Evolutionary conservation across 2,329 filamentous ascomycete species (phyloP).

Genomic region (Epichloe sibirici): DNA sequence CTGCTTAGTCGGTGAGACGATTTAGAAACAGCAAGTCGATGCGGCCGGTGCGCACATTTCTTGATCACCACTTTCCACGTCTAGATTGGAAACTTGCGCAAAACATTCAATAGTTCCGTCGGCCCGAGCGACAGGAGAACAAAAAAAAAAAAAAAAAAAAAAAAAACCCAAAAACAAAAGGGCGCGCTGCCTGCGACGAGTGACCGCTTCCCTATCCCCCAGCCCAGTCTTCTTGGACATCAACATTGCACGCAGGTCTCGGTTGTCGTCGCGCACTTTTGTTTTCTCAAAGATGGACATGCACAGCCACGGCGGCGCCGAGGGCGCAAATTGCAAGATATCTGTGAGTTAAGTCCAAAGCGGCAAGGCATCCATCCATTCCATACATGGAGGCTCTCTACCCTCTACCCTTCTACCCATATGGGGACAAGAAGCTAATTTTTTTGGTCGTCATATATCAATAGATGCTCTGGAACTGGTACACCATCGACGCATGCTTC

Average conservation of each 20-base stretch:
- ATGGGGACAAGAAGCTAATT: background rate
- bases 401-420: too few relatives aligned
- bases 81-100: background rate
- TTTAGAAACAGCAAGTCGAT: background rate
- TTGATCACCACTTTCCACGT: background rate
- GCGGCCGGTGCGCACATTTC: background rate
- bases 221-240: background rate
- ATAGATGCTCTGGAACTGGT: constrained; percentile 73
- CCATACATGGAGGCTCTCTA: too few relatives aligned
- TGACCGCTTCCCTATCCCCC: too few relatives aligned
- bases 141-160: background rate
- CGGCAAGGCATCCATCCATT: background rate
- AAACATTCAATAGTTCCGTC: background rate
- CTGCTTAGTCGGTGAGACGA: too few relatives aligned
- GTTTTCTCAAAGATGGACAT: constrained; percentile 11
- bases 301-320: constrained; percentile 11
- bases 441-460: too few relatives aligned
- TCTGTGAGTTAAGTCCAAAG: constrained; percentile 13
- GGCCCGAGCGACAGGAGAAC: background rate
- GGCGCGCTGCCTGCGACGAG: too few relatives aligned
- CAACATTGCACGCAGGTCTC: background rate
- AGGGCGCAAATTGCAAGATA: constrained; percentile 19
- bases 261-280: background rate
- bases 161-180: too few relatives aligned
- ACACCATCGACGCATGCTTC: constrained; percentile 61